phyloP scores from a whole-genome alignment of 176 grass and related monocot genomes.

The Melocanna baccifera region DNA sequence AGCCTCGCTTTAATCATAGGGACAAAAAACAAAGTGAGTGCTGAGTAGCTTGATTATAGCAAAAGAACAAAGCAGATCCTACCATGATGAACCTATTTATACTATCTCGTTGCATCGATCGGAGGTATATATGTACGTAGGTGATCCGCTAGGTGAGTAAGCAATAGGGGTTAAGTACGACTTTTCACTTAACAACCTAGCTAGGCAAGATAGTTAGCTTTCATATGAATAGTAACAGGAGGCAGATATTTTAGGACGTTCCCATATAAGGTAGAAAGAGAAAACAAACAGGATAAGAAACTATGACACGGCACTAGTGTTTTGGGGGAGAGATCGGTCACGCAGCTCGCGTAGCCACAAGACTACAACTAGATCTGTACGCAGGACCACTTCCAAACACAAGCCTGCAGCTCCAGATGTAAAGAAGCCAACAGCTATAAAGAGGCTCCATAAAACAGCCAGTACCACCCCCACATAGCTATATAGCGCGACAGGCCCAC shows the following conservation, averaged over 20 bases:
- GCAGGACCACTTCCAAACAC: conserved; percentile 77
- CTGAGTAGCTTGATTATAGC: conserved; percentile 46
- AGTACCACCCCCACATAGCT: conserved; percentile 59
- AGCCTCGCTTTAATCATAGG: conserved; percentile 48
- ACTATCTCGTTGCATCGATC: conserved; percentile 24
- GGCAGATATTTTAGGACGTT: conserved; percentile 52
- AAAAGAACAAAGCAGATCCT: conserved; percentile 48
- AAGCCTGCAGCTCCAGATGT: conserved; percentile 86
- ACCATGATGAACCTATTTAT: conserved; percentile 38
- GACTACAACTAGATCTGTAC: conserved; percentile 48
- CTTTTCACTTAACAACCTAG: conserved; percentile 6
- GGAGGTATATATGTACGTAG: conserved; percentile 5
- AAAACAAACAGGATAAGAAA: conserved; percentile 41
- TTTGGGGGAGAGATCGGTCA: conserved; percentile 34
- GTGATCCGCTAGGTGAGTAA: neutral
- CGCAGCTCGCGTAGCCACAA: conserved; percentile 38
- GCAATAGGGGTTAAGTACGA: neutral
- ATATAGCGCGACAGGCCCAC: conserved; percentile 62
- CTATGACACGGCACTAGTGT: neutral
- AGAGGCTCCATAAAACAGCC: conserved; percentile 65
- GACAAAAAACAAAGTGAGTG: conserved; percentile 46
- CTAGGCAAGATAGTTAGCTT: neutral
- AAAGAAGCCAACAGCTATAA: conserved; percentile 99
- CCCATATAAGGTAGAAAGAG: conserved; percentile 49
- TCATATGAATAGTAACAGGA: conserved; percentile 13